Evolutionary conservation across 345 rosid species (phyloP), one percentile per base, ranked within the genome.

Genomic region (Camelina hispida): DNA sequence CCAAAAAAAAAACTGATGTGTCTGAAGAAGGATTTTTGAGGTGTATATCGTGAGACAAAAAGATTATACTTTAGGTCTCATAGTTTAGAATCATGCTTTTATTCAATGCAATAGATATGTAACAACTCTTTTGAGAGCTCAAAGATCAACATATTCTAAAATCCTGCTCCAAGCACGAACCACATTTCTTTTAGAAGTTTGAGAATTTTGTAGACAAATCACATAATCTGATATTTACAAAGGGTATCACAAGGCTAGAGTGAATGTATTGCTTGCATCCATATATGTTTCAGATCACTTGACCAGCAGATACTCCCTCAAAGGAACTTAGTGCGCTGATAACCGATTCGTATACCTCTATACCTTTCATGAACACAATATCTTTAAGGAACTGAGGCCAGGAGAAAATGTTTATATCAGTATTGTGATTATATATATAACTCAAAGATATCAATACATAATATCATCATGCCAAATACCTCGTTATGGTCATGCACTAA

Each of bases 401-500:
- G 46, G 4, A 79, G 40, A 37, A 64, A 0, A 10, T 5, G 17
- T 18, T 66, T 3, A 40, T 15, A 74, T 62, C 64, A 37, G 57
- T 23, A 20, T 3, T 54, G 48, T 54, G 60, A 42, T 23, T 17
- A 23, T 0, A 46, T 12, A 57, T 52, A 28, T 30, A 52, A 2
- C 10, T 32, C 20, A 55, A 38, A 66, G 52, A 62, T 47, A 50
- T 30, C 17, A n/a, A 7, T 10, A 44, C 64, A 23, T 20, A 52
- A 51, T 47, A 25, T 52, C n/a, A n/a, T 8, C 62, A 12, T 56
- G 32, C 4, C 6, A 65, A 28, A 48, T 78, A 93, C 98, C 98
- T 94, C 97, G 25, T 91, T 85, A 75, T 91, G 98, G 28, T 90
- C 97, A 73, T 91, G 97, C 83, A 88, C 74, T 73, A 91, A 66